A percentile compares a stretch with the other conserved stretches of the same genome.
These are phyloP conservation scores for Tagetes erecta DNA, from an alignment of 129 eudicot genomes.

Conservation along the genomic window DNA sequence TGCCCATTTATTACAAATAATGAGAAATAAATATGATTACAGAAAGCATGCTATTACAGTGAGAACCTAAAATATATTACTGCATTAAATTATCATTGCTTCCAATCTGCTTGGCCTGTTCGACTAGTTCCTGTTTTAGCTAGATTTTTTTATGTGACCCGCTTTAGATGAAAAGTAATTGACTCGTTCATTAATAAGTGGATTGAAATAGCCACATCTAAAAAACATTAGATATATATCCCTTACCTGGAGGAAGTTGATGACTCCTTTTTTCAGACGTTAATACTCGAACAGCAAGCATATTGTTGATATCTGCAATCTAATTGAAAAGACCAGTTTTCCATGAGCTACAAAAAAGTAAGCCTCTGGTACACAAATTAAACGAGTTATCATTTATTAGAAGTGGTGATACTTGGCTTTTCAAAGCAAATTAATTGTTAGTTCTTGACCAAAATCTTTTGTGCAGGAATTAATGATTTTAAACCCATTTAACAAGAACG, in stretches of 20 bases:
- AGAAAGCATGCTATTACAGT: neutral
- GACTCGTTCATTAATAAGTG: neutral
- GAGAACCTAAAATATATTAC: neutral
- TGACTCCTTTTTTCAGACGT: constrained; percentile 75
- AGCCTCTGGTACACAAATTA: neutral
- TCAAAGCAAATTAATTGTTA: constrained; percentile 14
- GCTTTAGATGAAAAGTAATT: neutral
- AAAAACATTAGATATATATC: constrained; percentile 6
- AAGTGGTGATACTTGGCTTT: constrained; percentile 15
- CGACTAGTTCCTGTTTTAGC: neutral
- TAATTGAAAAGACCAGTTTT: constrained; percentile 34
- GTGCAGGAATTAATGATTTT: constrained; percentile 2
- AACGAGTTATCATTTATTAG: neutral
- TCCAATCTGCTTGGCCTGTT: neutral
- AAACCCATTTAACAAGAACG: neutral
- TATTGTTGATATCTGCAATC: constrained; percentile 84
- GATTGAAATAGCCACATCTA: neutral
- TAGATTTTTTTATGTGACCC: neutral
- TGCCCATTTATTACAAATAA: neutral
- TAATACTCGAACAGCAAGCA: constrained; percentile 73
- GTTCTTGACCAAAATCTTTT: neutral
- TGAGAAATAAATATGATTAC: neutral
- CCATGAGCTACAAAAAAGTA: constrained; percentile 11
- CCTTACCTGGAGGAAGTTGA: constrained; percentile 75
- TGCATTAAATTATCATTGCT: neutral